Base-by-base conservation (phyloP, 257 asterid genomes). In the Solanum lycopersicoides region DNA sequence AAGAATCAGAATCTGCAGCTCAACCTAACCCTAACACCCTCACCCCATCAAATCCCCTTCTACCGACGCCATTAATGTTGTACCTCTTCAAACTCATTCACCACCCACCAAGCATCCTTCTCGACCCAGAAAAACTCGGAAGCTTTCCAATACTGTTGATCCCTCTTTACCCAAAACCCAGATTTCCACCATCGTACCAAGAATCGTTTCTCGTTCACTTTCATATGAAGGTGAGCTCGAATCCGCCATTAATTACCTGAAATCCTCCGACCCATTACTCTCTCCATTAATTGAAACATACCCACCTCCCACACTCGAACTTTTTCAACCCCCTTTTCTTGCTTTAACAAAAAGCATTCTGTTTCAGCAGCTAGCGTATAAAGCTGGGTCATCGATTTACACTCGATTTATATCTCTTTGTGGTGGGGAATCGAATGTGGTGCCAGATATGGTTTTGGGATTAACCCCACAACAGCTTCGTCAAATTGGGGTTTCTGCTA, bases 401-500 rank as follows among this genome's bases (percentile, higher is more conserved):
- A 91, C 94, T 1, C 94, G 99, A 42, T 97, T 97, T 44, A 88
- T 95, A 60, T 86, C 98, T 14, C 96, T 97, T 20, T 97, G 98
- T 63, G 97, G 98, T 0, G 96, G 97, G 11, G 96, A 93, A 83
- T 92, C 87, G 0, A 85, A 89, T 18, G 93, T 97, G 39, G 84
- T 87, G 42, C 98, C 99, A 0, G 98, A 95, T 56, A 83, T 89
- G 3, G 97, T 97, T 44, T 95, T 94, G 8, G 91, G 94, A 11
- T 89, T 97, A 59, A 88, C 98, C 30, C 76, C 95, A 37, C 96
- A 91, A 21, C 98, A 95, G 92, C 97, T 97, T 39, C 94, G 96
- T 88, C 96, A 95, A 89, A 95, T 95, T 47, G 99, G 99, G 79
- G 94, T 97, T 74, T 97, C 99, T 9, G 96, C 96, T n/a, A 92